Percentiles rank a stretch among this genome's conserved stretches.
Conservation (phyloP, 176 grass and related monocot genomes). For the Triticum monococcum region DNA sequence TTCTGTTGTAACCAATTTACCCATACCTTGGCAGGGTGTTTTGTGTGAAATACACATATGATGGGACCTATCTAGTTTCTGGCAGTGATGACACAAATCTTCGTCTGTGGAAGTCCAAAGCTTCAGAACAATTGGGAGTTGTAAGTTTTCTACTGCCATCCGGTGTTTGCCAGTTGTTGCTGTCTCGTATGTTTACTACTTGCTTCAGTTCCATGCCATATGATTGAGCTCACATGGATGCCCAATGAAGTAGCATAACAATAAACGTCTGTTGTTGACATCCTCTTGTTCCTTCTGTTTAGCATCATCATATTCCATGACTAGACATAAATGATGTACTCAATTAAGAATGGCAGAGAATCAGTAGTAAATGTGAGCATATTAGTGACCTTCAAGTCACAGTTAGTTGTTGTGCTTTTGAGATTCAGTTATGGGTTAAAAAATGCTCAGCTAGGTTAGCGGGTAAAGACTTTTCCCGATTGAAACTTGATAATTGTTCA, state of each 20-base stretch:
- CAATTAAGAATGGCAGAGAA: neutral
- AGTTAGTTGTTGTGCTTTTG: neutral
- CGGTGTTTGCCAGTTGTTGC: slow-evolving; percentile 4
- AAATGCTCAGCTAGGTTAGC: slow-evolving; percentile 7
- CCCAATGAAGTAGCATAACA: neutral
- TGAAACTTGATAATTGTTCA: neutral
- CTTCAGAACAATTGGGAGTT: slow-evolving; percentile 91
- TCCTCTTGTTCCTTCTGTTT: neutral
- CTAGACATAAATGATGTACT: neutral
- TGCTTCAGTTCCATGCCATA: neutral
- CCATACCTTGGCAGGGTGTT: slow-evolving; percentile 64
- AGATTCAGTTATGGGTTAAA: neutral
- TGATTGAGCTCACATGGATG: neutral
- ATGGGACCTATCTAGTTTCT: slow-evolving; percentile 90
- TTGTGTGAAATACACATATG: slow-evolving; percentile 88
- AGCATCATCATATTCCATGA: neutral
- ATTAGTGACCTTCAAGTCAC: neutral
- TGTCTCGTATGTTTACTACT: slow-evolving; percentile 4
- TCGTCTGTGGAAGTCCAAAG: slow-evolving; percentile 87
- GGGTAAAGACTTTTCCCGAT: neutral
- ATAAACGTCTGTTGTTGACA: neutral
- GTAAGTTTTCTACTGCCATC: slow-evolving; percentile 46
- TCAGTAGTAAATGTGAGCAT: neutral
- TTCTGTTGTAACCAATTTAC: slow-evolving; percentile 26
- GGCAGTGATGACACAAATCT: slow-evolving; percentile 99